phyloP scores from a whole-genome alignment of 768 basidiomycete genomes.

The Tylopilus rubrobrunneus region DNA sequence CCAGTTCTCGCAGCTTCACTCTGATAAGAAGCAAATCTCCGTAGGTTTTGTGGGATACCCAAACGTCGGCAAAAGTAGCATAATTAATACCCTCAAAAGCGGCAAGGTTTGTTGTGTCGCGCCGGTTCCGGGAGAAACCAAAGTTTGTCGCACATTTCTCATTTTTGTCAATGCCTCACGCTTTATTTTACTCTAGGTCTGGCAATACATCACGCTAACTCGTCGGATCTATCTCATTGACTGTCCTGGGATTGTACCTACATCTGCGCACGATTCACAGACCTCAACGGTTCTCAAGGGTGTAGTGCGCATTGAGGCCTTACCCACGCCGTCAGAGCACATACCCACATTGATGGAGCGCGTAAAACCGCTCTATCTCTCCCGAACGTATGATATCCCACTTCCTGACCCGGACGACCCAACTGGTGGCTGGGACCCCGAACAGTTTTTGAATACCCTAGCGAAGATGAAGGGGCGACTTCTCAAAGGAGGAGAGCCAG shows the following conservation, averaged over 20 bases:
- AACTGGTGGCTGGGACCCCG: slow-evolving; percentile 59
- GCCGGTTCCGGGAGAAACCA: slow-evolving; percentile 97
- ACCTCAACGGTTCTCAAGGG: slow-evolving; percentile 94
- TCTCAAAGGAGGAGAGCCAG: slow-evolving; percentile 92
- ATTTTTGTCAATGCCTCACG: not conserved
- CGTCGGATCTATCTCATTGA: slow-evolving; percentile 97
- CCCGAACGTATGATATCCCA: slow-evolving; percentile 74
- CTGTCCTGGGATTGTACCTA: slow-evolving; percentile 96
- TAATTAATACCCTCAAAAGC: slow-evolving; percentile 98
- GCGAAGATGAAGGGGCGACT: slow-evolving; percentile 91
- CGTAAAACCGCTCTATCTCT: slow-evolving; percentile 90
- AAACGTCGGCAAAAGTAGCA: slow-evolving; percentile 95
- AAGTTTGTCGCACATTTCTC: slow-evolving; percentile 36
- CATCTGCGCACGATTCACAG: slow-evolving; percentile 86
- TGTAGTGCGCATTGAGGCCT: slow-evolving; percentile 92
- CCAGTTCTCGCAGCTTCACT: slow-evolving; percentile 95
- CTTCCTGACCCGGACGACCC: slow-evolving; percentile 56
- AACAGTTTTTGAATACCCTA: slow-evolving; percentile 77
- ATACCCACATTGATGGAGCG: slow-evolving; percentile 84
- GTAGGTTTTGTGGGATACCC: slow-evolving; percentile 98
- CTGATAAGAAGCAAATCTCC: slow-evolving; percentile 98
- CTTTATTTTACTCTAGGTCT: slow-evolving; percentile 47
- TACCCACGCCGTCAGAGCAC: slow-evolving; percentile 89
- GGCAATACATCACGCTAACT: slow-evolving; percentile 99
- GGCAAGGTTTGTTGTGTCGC: slow-evolving; percentile 97